Conservation (phyloP, 2,329 filamentous ascomycete species). For the Calonectria pseudoturangicola region DNA sequence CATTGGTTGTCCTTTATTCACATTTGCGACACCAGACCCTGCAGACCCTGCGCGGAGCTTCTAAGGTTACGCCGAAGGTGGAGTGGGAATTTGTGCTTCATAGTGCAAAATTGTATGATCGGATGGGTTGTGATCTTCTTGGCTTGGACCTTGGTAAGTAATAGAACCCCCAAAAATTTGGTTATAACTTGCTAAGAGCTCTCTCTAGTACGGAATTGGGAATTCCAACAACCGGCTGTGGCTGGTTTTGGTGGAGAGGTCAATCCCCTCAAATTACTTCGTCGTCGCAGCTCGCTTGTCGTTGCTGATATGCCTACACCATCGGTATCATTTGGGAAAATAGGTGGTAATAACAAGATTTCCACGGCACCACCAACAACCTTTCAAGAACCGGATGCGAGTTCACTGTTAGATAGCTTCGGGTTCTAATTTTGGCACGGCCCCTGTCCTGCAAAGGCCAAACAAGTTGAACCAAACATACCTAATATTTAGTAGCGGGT, state of each 20-base stretch:
- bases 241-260: constrained; percentile 66
- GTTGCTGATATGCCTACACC: constrained; percentile 81
- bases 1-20: constrained; percentile 89
- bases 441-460: background rate
- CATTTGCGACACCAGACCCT: constrained; percentile 88
- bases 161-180: constrained; percentile 38
- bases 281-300: constrained; percentile 84
- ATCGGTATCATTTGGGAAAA: constrained; percentile 64
- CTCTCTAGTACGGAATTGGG: constrained; percentile 82
- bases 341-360: constrained; percentile 60
- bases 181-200: constrained; percentile 41
- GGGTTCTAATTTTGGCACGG: constrained; percentile 78
- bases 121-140: constrained; percentile 94
- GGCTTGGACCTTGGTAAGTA: constrained; percentile 85
- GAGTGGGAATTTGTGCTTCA: constrained; percentile 95
- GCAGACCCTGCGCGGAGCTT: constrained; percentile 89
- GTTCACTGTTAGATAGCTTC: constrained; percentile 92
- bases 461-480: background rate
- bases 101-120: constrained; percentile 87
- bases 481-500: background rate
- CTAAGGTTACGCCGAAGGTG: constrained; percentile 83
- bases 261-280: constrained; percentile 81
- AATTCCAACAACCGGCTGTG: constrained; percentile 77
- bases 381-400: constrained; percentile 95
- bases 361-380: constrained; percentile 80